These are phyloP conservation scores for Barnettozyma botsteinii DNA, from an alignment of 805 yeast genomes.

Conservation along the genomic window DNA sequence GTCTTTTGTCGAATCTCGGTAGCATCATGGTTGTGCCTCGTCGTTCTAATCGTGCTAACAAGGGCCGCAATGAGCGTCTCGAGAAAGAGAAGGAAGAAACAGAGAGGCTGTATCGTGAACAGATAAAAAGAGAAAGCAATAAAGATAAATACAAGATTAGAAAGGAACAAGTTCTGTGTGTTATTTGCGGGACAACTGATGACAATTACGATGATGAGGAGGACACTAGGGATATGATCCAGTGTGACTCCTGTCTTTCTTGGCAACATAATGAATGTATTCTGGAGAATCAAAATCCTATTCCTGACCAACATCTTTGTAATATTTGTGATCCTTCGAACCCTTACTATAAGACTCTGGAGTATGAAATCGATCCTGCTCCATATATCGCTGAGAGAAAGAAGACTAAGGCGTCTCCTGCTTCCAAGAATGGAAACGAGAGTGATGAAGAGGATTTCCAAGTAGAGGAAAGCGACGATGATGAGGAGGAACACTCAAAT, in stretches of 20 bases:
- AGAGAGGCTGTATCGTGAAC: slow-evolving; percentile 16
- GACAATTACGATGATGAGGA: slow-evolving; percentile 52
- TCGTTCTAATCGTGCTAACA: slow-evolving; percentile 38
- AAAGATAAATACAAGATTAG: slow-evolving; percentile 14
- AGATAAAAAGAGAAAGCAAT: slow-evolving; percentile 14
- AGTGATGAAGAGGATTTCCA: slow-evolving; percentile 1
- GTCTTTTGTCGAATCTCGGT: too few relatives aligned
- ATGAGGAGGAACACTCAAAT: slow-evolving; percentile 2
- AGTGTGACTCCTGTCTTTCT: slow-evolving; percentile 59
- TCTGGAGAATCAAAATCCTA: slow-evolving; percentile 35
- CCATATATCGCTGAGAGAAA: slow-evolving; percentile 5
- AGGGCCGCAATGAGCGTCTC: slow-evolving; percentile 33
- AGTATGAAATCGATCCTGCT: slow-evolving; percentile 27
- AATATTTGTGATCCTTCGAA: slow-evolving; percentile 43
- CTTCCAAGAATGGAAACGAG: slow-evolving; percentile 6
- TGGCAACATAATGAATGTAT: slow-evolving; percentile 71
- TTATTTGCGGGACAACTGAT: slow-evolving; percentile 56
- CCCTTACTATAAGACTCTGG: slow-evolving; percentile 28
- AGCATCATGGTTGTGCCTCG: slow-evolving; percentile 28
- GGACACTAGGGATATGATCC: slow-evolving; percentile 55
- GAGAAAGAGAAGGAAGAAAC: slow-evolving; percentile 27
- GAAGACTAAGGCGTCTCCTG: slow-evolving; percentile 15
- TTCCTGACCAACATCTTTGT: slow-evolving; percentile 49
- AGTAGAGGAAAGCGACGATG: slow-evolving; percentile 3
- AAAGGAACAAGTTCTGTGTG: slow-evolving; percentile 43